Evolutionary conservation across 441 rosid species (phyloP).

Genomic region (Adansonia grandidieri): DNA sequence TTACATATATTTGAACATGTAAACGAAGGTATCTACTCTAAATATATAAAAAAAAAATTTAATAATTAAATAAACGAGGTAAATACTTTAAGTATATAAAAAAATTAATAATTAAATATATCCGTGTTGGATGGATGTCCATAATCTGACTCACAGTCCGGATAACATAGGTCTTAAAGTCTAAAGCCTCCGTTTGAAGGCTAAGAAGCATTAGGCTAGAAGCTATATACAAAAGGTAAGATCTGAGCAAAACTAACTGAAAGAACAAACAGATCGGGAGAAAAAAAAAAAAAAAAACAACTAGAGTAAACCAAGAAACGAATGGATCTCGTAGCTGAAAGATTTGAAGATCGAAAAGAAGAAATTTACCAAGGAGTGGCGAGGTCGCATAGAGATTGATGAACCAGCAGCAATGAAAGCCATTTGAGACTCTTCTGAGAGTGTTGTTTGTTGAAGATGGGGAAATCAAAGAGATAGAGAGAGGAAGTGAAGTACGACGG

Average conservation of each 20-base stretch:
- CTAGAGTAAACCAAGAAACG: background rate
- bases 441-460: too few species aligned
- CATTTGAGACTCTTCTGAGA: slow-evolving; percentile 33
- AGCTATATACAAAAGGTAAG: background rate
- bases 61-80: too few species aligned
- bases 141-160: too few species aligned
- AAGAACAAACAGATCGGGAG: background rate
- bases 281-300: background rate
- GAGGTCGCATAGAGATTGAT: slow-evolving; percentile 44
- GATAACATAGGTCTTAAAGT: too few species aligned
- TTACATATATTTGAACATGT: too few species aligned
- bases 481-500: slow-evolving; percentile 27
- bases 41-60: too few species aligned
- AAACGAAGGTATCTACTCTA: too few species aligned
- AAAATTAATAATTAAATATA: too few species aligned
- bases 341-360: background rate
- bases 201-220: background rate
- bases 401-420: slow-evolving; percentile 42
- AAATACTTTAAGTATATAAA: too few species aligned
- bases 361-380: slow-evolving; percentile 26
- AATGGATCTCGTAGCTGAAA: background rate
- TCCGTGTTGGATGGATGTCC: too few species aligned
- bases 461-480: slow-evolving; percentile 24
- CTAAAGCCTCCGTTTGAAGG: background rate
- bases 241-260: background rate